Conservation (phyloP, 2,329 filamentous ascomycete species). For the Byssoonygena ceratinophila region DNA sequence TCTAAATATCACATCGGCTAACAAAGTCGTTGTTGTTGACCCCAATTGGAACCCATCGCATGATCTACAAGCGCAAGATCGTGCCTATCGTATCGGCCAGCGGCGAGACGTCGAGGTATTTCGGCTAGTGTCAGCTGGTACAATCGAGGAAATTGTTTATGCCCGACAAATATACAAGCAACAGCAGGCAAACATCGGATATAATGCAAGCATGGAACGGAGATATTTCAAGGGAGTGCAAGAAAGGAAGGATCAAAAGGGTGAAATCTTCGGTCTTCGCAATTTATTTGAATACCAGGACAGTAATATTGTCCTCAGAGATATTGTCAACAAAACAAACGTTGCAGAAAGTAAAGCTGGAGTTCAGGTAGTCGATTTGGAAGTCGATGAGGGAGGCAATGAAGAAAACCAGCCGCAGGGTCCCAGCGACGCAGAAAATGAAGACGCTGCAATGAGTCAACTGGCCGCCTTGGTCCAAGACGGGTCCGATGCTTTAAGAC, state of each 20-base stretch:
- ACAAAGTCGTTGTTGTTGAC: constrained; percentile 95
- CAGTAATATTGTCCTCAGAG: constrained; percentile 70
- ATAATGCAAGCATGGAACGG: constrained; percentile 81
- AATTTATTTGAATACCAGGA: constrained; percentile 79
- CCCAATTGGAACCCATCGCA: constrained; percentile 96
- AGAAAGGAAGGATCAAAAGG: constrained; percentile 67
- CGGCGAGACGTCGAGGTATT: constrained; percentile 90
- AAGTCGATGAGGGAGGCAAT: constrained; percentile 52
- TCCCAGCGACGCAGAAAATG: constrained; percentile 35
- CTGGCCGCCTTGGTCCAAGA: constrained; percentile 53
- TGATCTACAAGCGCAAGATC: constrained; percentile 90
- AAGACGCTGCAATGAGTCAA: constrained; percentile 60
- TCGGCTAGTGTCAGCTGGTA: constrained; percentile 77
- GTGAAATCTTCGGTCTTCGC: constrained; percentile 81
- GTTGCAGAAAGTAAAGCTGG: constrained; percentile 85
- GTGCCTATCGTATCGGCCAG: constrained; percentile 92
- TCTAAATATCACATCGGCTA: constrained; percentile 91
- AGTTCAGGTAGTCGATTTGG: constrained; percentile 65
- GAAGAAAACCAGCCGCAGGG: constrained; percentile 40
- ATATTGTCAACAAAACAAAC: constrained; percentile 98
- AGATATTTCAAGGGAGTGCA: constrained; percentile 94
- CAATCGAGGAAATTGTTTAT: constrained; percentile 95
- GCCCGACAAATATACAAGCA: constrained; percentile 98
- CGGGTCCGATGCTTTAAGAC: constrained; percentile 24
- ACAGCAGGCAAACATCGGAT: constrained; percentile 95